A percentile compares a stretch with the other conserved stretches of the same genome.
phyloP scores from a whole-genome alignment of 805 yeast genomes.

The Hanseniaspora clermontiae region DNA sequence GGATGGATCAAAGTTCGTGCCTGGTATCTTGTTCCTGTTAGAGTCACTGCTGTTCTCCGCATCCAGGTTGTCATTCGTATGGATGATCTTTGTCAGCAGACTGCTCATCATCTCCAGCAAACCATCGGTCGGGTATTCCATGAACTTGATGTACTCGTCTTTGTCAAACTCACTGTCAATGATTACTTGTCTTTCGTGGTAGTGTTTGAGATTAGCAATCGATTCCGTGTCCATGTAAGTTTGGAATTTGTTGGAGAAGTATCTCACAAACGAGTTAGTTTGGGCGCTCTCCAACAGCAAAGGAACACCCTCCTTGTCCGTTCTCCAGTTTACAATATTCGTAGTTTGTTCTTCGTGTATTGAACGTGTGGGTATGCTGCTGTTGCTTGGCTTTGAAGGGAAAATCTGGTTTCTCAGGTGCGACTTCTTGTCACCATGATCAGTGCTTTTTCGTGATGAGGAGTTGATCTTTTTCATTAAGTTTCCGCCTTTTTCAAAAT shows the following conservation, averaged over 20 bases:
- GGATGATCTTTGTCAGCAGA: constrained; percentile 71
- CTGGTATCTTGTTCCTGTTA: neutral
- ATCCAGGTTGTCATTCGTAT: constrained; percentile 74
- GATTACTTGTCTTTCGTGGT: neutral
- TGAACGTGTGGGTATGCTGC: neutral
- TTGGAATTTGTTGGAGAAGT: neutral
- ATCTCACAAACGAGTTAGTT: neutral
- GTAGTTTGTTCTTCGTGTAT: neutral
- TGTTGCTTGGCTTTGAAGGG: neutral
- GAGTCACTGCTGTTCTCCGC: neutral
- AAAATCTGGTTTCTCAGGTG: neutral
- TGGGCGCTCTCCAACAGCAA: constrained; percentile 10
- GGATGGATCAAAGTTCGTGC: constrained; percentile 40
- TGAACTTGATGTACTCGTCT: constrained; percentile 13
- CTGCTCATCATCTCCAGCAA: constrained; percentile 76
- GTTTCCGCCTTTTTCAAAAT: neutral
- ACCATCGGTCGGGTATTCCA: constrained; percentile 65
- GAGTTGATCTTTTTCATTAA: neutral
- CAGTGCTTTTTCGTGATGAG: neutral
- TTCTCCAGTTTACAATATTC: neutral
- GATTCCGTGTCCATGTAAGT: constrained; percentile 1
- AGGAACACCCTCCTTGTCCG: constrained; percentile 10
- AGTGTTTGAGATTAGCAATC: neutral
- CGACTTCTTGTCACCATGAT: neutral
- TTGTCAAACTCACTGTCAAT: constrained; percentile 14